Evolutionary conservation across 768 basidiomycete genomes (phyloP), one percentile per base, ranked within the genome.

Genomic region (Kwoniella dejecticola): DNA sequence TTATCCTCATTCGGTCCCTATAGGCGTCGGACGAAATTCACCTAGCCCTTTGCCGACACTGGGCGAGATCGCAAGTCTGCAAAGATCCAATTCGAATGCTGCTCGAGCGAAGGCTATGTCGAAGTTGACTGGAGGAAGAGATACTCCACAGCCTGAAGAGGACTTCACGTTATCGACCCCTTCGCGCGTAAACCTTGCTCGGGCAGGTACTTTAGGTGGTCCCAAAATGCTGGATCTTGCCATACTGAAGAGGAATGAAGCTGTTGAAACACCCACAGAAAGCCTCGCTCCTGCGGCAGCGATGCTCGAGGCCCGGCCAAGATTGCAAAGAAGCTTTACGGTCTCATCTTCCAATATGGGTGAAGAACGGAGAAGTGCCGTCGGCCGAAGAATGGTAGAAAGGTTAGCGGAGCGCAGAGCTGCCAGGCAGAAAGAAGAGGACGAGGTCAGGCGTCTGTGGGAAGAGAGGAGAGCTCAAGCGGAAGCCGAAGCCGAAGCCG

Each of bases 21-120:
- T 54, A n/a, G 41, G 52, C n/a, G 41, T 63, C 82, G 66, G 71
- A 78, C 81, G 80, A 73, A 86, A 81, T 79, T 87, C 82, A 67
- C 89, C 81, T 53, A 86, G 82, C 68, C 86, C 82, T 66, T 85
- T 80, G 66, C 90, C 90, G 0, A 85, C 89, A 3, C 82, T 95
- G 5, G 88, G 90, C 70, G 89, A 88, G 21, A 80, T 94, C 36
- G 47, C 79, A 17, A 88, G 88, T 15, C 84, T 96, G 2, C 87
- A 90, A 72, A 87, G 93, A 19, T 94, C 93, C 1, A 93, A 94
- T 75, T 94, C 92, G 71, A 90, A 86, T 11, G 83, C 89, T n/a
- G 89, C 88, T 21, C 84, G 88, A 47, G 84, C 85, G 69, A 81
- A 86, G 78, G 91, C 91, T 3, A 85, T 95, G 85, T 86, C 86